Evolutionary conservation across 2,329 filamentous ascomycete genomes (phyloP), one percentile per base, ranked within the genome.

Genomic region (Fusarium miscanthi): DNA sequence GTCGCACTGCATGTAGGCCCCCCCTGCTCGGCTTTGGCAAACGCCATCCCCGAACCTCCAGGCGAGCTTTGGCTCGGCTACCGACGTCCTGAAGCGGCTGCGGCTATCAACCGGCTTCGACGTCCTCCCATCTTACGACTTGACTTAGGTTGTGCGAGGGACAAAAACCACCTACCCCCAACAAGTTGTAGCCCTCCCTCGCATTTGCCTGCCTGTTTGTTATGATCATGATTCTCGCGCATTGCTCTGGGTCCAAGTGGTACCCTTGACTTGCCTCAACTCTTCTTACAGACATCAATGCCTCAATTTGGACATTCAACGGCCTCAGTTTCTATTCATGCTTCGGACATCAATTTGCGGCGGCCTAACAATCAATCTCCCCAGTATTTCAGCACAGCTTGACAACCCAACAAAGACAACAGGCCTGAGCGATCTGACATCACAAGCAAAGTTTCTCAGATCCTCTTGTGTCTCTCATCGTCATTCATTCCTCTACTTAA

Each of bases 81-180:
- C 74, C 74, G 74, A 76, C 65, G 58, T 63, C 64, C 69, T 66
- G 61, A 63, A 54, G 59, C 61, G 69, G 63, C 43, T 49, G 58
- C 59, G 66, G 63, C 43, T 66, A 65, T 73, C 61, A 59, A 60
- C 61, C 59, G 41, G 45, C 43, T n/a, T 46, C 35, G 40, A 48
- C 58, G 56, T 56, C 71, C 63, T 58, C 60, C 53, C 66, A 71
- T 72, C 72, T 74, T 72, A 65, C 67, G 63, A 76, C 63, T 49
- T 59, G 52, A 40, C 52, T 59, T 66, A 6, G 49, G 42, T 40
- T 37, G 58, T 57, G 49, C 38, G 30, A 60, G 63, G 48, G 45
- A 76, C 72, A 77, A 76, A 77, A 76, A 69, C 75, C 71, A 74
- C 66, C 69, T 66, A 45, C 69, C 69, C 72, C 74, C 73, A 68